Conservation (phyloP, 345 rosid genomes). For the Sonneratia caseolaris region DNA sequence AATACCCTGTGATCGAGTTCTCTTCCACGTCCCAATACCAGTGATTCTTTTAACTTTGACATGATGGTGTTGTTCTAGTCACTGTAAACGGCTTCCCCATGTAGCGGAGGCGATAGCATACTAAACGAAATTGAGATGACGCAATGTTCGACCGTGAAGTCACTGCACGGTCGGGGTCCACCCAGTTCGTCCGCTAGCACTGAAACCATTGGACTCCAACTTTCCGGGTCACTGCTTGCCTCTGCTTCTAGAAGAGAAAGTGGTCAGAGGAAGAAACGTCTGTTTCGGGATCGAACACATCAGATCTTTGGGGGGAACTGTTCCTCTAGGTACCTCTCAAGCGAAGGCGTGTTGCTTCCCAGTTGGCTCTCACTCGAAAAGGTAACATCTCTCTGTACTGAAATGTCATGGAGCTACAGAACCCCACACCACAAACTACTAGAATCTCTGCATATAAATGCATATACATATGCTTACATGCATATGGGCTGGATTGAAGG, state of each 20-base stretch:
- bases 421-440: neutral
- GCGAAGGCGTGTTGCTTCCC: neutral
- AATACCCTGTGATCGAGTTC: no score
- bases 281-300: neutral
- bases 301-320: neutral
- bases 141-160: neutral
- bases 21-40: no score
- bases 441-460: neutral
- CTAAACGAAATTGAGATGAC: neutral
- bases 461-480: neutral
- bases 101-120: no score
- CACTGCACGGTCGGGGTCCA: neutral
- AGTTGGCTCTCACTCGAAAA: neutral
- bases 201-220: no score
- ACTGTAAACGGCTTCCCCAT: no score
- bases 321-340: neutral
- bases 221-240: neutral
- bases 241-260: neutral
- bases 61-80: no score
- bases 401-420: neutral
- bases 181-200: neutral
- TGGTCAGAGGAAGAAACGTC: neutral
- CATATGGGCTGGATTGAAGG: neutral
- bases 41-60: no score
- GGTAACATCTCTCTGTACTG: neutral